Evolutionary conservation across 2,329 filamentous ascomycete genomes (phyloP), one percentile per base, ranked within the genome.

Genomic region (Cladosporium sp.): DNA sequence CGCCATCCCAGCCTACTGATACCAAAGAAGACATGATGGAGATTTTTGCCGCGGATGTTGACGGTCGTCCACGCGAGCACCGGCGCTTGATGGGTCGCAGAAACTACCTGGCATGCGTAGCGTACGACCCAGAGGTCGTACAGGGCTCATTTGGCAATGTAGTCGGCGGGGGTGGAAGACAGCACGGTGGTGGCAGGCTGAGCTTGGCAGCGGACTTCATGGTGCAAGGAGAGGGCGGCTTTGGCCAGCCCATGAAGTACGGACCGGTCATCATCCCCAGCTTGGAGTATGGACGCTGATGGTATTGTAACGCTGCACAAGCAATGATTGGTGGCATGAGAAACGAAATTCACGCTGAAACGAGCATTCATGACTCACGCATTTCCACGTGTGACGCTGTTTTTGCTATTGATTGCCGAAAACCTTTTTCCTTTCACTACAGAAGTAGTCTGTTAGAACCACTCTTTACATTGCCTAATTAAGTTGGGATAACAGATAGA

Each of bases 21-120:
- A 99, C 95, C 56, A 98, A 99, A 79, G 95, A 99, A 78, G 95
- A 99, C 79, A 99, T 99, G 95, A 96, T 99, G 91, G 95, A 99
- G 82, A 96, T 99, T 70, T 99, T 99, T 85, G 92, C 95, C 73
- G 91, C 90, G 8, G 95, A 99, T 72, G 92, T 95, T 18, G 92
- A 89, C 63, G 94, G 95, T n/a, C 83, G 87, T 39, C 83, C 88
- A 0, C 85, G 93, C 56, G 94, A 97, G 77, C 84, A 93, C 75
- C 93, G 93, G 81, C 91, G 94, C 74, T 85, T 99, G 60, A 99
- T 99, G 93, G 92, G 90, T 0, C 84, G 94, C 49, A 85, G 95
- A 66, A 98, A 97, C 76, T 99, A 98, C 75, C 89, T 94, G 14
- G 92, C 94, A 0, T 90, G 96, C 70, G 90, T 98, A n/a, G 92